These are phyloP conservation scores for Calonectria naviculata DNA, from an alignment of 2,329 filamentous ascomycete genomes.

Conservation along the genomic window DNA sequence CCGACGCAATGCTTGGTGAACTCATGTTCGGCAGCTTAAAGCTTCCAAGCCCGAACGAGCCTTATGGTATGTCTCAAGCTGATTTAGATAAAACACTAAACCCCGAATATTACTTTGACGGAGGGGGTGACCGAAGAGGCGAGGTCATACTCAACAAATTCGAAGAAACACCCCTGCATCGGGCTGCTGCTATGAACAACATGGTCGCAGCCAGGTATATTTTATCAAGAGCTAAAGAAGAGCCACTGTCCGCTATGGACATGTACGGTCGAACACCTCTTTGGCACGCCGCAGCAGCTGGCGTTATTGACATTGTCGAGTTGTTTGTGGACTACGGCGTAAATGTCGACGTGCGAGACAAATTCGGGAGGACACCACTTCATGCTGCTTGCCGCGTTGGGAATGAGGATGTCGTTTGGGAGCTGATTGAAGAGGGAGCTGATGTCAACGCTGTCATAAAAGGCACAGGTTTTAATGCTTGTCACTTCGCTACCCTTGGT, in stretches of 20 bases:
- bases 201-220: not conserved
- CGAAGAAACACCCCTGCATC: not conserved
- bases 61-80: not conserved
- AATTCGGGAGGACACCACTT: not conserved
- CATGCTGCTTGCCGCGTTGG: not conserved
- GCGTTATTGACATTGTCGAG: not conserved
- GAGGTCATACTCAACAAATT: not conserved
- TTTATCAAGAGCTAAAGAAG: not conserved
- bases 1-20: not conserved
- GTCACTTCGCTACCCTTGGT: not conserved
- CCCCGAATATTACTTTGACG: not conserved
- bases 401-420: not conserved
- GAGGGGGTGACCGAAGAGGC: not conserved
- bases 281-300: not conserved
- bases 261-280: not conserved
- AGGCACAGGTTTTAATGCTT: not conserved
- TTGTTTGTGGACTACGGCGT: not conserved
- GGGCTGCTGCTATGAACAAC: conserved; percentile 1
- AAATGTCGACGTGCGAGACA: not conserved
- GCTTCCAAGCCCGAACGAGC: not conserved
- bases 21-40: not conserved
- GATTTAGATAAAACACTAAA: too few species aligned
- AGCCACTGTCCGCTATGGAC: not conserved
- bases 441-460: not conserved
- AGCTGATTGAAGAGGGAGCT: not conserved